A percentile compares a stretch with the other conserved stretches of the same genome.
These are phyloP conservation scores for Camellia sinensis DNA, from an alignment of 148 eudicot genomes.

Conservation along the genomic window DNA sequence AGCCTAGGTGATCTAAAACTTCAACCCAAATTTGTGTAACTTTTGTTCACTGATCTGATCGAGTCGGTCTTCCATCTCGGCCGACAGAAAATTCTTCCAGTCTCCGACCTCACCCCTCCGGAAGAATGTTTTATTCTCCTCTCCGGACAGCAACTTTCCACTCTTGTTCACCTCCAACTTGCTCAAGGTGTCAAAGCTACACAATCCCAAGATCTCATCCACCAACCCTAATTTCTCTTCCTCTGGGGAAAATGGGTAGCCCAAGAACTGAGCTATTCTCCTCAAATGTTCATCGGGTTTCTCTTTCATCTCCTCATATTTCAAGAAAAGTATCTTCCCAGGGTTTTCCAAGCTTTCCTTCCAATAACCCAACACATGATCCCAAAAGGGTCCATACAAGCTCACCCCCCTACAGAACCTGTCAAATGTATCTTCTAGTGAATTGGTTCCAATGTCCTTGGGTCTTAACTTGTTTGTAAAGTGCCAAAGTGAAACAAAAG, in stretches of 20 bases:
- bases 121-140: slow-evolving; percentile 16
- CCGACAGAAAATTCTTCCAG: slow-evolving; percentile 12
- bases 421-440: background rate
- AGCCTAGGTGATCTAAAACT: slow-evolving; percentile 12
- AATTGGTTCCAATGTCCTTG: background rate
- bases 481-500: slow-evolving; percentile 23
- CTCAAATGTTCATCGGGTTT: slow-evolving; percentile 4
- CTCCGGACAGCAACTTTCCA: slow-evolving; percentile 5
- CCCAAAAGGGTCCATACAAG: no score
- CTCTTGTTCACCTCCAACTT: slow-evolving; percentile 33
- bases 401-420: no score
- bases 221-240: slow-evolving; percentile 24
- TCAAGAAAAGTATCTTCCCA: slow-evolving; percentile 24
- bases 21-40: slow-evolving; percentile 7
- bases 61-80: slow-evolving; percentile 8
- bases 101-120: slow-evolving; percentile 24
- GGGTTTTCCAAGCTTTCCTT: slow-evolving; percentile 18
- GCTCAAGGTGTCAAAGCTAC: slow-evolving; percentile 28
- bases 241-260: slow-evolving; percentile 19
- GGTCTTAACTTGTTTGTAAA: slow-evolving; percentile 19
- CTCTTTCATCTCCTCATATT: slow-evolving; percentile 31
- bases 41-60: slow-evolving; percentile 10
- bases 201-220: slow-evolving; percentile 16
- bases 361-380: no score
- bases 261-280: slow-evolving; percentile 32